Base-by-base conservation (phyloP, 2,329 filamentous ascomycete genomes). In the Trichoderma guizhouense region DNA sequence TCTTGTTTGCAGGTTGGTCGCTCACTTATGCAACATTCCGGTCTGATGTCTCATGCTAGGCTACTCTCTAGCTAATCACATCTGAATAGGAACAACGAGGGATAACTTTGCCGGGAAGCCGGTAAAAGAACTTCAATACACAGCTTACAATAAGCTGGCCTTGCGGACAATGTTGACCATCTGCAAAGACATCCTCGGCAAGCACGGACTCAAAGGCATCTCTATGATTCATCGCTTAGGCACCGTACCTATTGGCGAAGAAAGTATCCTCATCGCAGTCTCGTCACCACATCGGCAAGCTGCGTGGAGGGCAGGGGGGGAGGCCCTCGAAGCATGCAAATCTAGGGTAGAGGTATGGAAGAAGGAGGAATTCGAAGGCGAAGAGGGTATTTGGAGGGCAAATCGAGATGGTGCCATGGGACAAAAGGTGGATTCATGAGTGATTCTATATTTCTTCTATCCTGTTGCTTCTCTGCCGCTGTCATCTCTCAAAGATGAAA, bases 311-410 rank as follows among this genome's bases (percentile, higher is more conserved):
- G 95, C 92, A 0, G 95, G 93, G 0, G 95, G 98, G 83, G 93
- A 97, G 82, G 92, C 94, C 39, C 83, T 98, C 72, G 95, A 98
- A 83, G 84, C 89, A 79, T 94, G 93, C 78, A 99, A 98, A 84
- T 89, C 88, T 70, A 90, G 87, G 75, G 93, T 93, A n/a, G 96
- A 99, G 84, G 91, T 99, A 55, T 98, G 95, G 95, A 98, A 98
- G 83, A 85, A 90, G 75, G 95, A 98, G 83, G 92, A 94, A 80
- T 98, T 98, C 84, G 89, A 88, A 60, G 91, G 88, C 1, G 91
- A 90, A 26, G 91, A 92, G 74, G 93, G 91, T 7, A 87, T 96
- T 58, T 98, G 95, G 95, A 91, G 94, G 82, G 93, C 93, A 73
- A 98, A 98, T 82, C 84, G 91, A 74, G 94, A 97, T 82, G 92